A percentile compares a stretch with the other conserved stretches of the same genome.
phyloP scores from a whole-genome alignment of 2,329 filamentous ascomycete species.

The Penicillium hesseltinei region DNA sequence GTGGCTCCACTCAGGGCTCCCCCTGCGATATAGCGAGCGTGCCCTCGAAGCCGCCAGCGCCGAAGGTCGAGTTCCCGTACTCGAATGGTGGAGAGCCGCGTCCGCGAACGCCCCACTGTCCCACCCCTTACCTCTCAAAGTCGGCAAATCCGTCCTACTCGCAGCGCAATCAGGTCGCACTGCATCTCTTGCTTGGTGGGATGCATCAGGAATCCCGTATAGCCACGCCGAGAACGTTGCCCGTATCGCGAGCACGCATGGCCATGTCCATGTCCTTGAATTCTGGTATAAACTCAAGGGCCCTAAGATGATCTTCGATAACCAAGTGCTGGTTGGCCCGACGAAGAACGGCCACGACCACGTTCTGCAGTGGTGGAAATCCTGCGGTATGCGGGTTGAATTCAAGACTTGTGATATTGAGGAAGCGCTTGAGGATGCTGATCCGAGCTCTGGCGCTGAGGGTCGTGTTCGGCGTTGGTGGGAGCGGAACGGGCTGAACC shows the following conservation, averaged over 20 bases:
- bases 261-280: slow-evolving; percentile 78
- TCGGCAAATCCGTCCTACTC: slow-evolving; percentile 78
- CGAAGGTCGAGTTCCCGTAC: slow-evolving; percentile 77
- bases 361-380: slow-evolving; percentile 91
- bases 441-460: slow-evolving; percentile 63
- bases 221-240: slow-evolving; percentile 78
- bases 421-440: slow-evolving; percentile 84
- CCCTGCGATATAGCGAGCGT: slow-evolving; percentile 79
- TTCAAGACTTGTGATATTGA: slow-evolving; percentile 96
- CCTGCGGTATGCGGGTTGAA: slow-evolving; percentile 69
- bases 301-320: slow-evolving; percentile 76
- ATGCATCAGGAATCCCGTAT: slow-evolving; percentile 73
- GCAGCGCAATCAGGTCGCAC: slow-evolving; percentile 80
- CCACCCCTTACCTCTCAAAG: slow-evolving; percentile 62
- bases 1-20: slow-evolving; percentile 81
- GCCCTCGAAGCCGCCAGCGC: slow-evolving; percentile 85
- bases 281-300: slow-evolving; percentile 76
- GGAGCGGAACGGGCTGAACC: slow-evolving; percentile 77
- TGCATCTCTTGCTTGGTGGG: slow-evolving; percentile 83
- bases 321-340: slow-evolving; percentile 78
- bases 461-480: slow-evolving; percentile 80
- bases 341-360: slow-evolving; percentile 82
- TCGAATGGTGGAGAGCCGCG: slow-evolving; percentile 89
- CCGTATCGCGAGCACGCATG: slow-evolving; percentile 79
- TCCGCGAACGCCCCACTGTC: slow-evolving; percentile 57